Percentiles rank a stretch among this genome's conserved stretches.
These are phyloP conservation scores for Saccharomyces hybrid DNA, from an alignment of 1,139 yeast species.

Conservation along the genomic window DNA sequence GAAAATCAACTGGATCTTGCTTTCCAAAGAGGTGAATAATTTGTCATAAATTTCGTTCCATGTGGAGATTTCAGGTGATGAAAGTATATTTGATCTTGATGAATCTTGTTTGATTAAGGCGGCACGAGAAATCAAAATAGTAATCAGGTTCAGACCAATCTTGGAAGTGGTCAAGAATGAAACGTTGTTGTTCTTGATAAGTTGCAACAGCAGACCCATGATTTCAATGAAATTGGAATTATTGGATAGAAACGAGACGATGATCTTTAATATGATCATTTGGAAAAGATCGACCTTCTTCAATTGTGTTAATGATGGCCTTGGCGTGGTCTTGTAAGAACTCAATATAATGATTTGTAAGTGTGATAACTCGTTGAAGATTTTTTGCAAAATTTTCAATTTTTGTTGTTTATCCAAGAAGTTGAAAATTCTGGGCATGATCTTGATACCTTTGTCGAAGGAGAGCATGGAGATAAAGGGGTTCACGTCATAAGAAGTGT, in stretches of 20 bases:
- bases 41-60: conserved; percentile 84
- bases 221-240: conserved; percentile 79
- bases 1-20: conserved; percentile 71
- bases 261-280: conserved; percentile 73
- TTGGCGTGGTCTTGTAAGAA: conserved; percentile 58
- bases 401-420: conserved; percentile 74
- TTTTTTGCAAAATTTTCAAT: conserved; percentile 66
- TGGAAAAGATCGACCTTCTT: conserved; percentile 76
- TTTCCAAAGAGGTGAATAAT: conserved; percentile 72
- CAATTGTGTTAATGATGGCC: conserved; percentile 44
- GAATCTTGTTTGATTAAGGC: conserved; percentile 88
- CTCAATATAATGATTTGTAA: conserved; percentile 74
- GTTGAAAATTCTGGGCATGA: conserved; percentile 82
- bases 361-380: conserved; percentile 77
- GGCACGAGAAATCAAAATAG: conserved; percentile 85
- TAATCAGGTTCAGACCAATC: conserved; percentile 78
- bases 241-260: conserved; percentile 70
- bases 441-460: conserved; percentile 81
- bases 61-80: conserved; percentile 43
- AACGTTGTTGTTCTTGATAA: conserved; percentile 66
- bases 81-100: conserved; percentile 42
- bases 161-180: conserved; percentile 74
- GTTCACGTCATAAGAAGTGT: conserved; percentile 50
- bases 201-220: conserved; percentile 67
- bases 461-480: conserved; percentile 82